phyloP scores from a whole-genome alignment of 2,329 filamentous ascomycete genomes.

The Phaeosphaeriaceae sp. region DNA sequence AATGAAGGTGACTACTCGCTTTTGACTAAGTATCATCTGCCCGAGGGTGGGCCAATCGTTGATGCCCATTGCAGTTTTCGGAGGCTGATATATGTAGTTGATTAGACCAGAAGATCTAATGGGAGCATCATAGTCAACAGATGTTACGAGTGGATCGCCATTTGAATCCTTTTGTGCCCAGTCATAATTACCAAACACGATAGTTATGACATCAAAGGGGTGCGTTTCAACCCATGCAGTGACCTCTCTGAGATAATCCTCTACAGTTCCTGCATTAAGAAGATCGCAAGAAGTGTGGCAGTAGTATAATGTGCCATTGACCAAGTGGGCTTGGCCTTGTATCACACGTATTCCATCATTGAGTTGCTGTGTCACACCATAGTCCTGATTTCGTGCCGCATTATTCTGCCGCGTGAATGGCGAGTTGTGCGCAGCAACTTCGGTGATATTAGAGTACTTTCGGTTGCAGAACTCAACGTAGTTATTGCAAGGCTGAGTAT shows the following conservation, averaged over 20 bases:
- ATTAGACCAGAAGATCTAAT: conserved; percentile 76
- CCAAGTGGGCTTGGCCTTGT: conserved; percentile 65
- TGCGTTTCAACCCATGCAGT: conserved; percentile 75
- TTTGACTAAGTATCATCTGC: conserved; percentile 55
- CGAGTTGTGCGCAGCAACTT: conserved; percentile 50
- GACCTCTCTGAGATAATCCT: conserved; percentile 74
- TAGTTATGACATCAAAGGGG: conserved; percentile 88
- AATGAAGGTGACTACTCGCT: conserved; percentile 50
- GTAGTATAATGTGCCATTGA: conserved; percentile 71
- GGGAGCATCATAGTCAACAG: conserved; percentile 68
- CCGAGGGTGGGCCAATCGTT: conserved; percentile 87
- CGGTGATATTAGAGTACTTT: conserved; percentile 51
- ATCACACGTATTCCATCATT: conserved; percentile 54
- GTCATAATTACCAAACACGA: conserved; percentile 82
- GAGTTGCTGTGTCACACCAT: conserved; percentile 45
- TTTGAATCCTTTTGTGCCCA: conserved; percentile 33
- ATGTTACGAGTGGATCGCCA: conserved; percentile 61
- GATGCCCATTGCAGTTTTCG: conserved; percentile 74
- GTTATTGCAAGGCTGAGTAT: conserved; percentile 52
- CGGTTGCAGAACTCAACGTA: conserved; percentile 49
- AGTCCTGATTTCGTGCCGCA: conserved; percentile 46
- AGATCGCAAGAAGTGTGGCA: conserved; percentile 89
- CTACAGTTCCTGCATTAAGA: conserved; percentile 81
- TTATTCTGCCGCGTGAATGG: conserved; percentile 45
- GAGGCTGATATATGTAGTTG: conserved; percentile 76